phyloP scores from a whole-genome alignment of 176 grass and related monocot species.

The Poa pratensis region DNA sequence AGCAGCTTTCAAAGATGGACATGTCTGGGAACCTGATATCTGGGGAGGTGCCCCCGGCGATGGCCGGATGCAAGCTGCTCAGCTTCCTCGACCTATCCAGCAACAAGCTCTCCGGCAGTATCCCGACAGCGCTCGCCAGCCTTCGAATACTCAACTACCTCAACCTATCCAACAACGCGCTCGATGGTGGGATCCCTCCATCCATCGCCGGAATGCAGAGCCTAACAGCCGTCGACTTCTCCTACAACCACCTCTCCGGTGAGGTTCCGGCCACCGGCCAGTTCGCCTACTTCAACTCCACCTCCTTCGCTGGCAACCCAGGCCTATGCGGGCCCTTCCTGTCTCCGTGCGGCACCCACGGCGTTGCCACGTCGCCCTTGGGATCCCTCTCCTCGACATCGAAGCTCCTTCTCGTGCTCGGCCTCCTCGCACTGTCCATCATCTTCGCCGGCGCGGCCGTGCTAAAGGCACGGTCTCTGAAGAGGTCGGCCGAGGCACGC shows the following conservation, averaged over 20 bases:
- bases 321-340: conserved; percentile 71
- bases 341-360: conserved; percentile 47
- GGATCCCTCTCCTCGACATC: conserved; percentile 56
- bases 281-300: conserved; percentile 88
- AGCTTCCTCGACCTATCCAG: conserved; percentile 78
- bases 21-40: conserved; percentile 66
- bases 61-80: conserved; percentile 61
- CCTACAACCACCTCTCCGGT: conserved; percentile 79
- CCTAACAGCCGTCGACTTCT: conserved; percentile 89
- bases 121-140: conserved; percentile 56
- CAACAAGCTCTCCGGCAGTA: conserved; percentile 68
- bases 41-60: conserved; percentile 55
- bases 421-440: conserved; percentile 76
- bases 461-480: conserved; percentile 77
- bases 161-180: conserved; percentile 75
- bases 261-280: conserved; percentile 70
- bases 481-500: conserved; percentile 58
- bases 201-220: conserved; percentile 86
- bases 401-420: conserved; percentile 80
- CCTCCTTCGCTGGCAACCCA: conserved; percentile 77
- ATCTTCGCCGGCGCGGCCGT: conserved; percentile 72
- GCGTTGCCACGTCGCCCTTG: conserved; percentile 42
- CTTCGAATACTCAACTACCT: conserved; percentile 89
- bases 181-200: conserved; percentile 64
- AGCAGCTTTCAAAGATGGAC: conserved; percentile 81